Conservation (phyloP, 257 asterid species). For the Solanum bulbocastanum region DNA sequence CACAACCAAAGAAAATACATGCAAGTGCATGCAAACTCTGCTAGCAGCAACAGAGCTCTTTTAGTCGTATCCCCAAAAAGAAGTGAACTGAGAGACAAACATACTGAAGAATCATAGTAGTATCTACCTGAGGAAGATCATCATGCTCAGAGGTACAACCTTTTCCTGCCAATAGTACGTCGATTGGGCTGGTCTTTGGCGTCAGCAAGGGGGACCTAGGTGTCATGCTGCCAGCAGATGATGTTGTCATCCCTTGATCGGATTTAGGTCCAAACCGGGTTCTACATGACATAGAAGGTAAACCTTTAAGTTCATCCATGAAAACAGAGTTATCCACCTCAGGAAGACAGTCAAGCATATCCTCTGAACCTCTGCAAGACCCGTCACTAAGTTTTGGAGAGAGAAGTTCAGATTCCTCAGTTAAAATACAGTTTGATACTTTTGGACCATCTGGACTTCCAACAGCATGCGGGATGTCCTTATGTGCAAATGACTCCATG, state of each 20-base stretch:
- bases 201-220: slow-evolving; percentile 96
- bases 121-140: slow-evolving; percentile 85
- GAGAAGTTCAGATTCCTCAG: slow-evolving; percentile 80
- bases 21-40: background rate
- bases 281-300: slow-evolving; percentile 83
- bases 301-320: slow-evolving; percentile 74
- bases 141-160: slow-evolving; percentile 91
- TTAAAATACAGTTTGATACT: slow-evolving; percentile 63
- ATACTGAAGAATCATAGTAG: slow-evolving; percentile 1
- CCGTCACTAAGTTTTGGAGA: slow-evolving; percentile 94
- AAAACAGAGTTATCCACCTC: slow-evolving; percentile 64
- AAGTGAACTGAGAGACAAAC: background rate
- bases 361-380: slow-evolving; percentile 98
- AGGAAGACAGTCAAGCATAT: slow-evolving; percentile 87
- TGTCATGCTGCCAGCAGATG: slow-evolving; percentile 98
- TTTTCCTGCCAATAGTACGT: slow-evolving; percentile 74
- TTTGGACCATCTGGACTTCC: slow-evolving; percentile 82
- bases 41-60: background rate
- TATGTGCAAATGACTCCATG: slow-evolving; percentile 70
- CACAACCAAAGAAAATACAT: background rate
- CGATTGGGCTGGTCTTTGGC: slow-evolving; percentile 76
- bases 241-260: slow-evolving; percentile 96
- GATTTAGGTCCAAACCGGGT: slow-evolving; percentile 94
- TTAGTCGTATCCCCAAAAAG: background rate
- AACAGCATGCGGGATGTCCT: slow-evolving; percentile 50